A percentile compares a stretch with the other conserved stretches of the same genome.
These are phyloP conservation scores for Tillandsia leiboldiana DNA, from an alignment of 176 grass and related monocot species.

Conservation along the genomic window DNA sequence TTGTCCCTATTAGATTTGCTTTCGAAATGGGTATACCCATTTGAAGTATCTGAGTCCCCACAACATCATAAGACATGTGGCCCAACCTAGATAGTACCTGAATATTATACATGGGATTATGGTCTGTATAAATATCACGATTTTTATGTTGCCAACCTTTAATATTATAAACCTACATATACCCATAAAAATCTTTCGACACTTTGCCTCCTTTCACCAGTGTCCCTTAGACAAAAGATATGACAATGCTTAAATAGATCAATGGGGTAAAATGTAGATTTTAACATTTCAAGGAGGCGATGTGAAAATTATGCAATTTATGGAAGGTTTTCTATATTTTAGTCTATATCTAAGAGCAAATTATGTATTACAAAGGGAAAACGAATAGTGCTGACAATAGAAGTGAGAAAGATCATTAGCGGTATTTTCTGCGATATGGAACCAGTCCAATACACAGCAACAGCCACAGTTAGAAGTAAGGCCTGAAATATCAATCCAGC, in stretches of 20 bases:
- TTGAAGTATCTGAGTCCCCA: slow-evolving; percentile 91
- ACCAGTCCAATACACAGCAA: slow-evolving; percentile 71
- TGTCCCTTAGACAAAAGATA: too few species aligned
- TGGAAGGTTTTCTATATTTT: too few species aligned
- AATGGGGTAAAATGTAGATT: slow-evolving; percentile 7
- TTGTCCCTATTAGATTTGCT: slow-evolving; percentile 90
- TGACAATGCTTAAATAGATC: background rate
- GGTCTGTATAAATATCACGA: background rate
- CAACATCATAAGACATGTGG: slow-evolving; percentile 96
- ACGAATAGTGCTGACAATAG: slow-evolving; percentile 51
- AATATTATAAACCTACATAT: too few species aligned
- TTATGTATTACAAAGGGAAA: background rate
- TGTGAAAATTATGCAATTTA: too few species aligned
- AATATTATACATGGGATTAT: slow-evolving; percentile 14
- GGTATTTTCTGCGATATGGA: slow-evolving; percentile 49
- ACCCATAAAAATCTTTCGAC: too few species aligned
- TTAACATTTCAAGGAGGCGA: too few species aligned
- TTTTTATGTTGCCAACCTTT: too few species aligned
- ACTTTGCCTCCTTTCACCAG: too few species aligned
- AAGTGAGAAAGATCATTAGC: slow-evolving; percentile 73
- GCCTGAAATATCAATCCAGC: slow-evolving; percentile 97
- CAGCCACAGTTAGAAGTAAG: slow-evolving; percentile 55
- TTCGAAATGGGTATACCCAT: slow-evolving; percentile 77
- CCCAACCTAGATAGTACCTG: slow-evolving; percentile 80
- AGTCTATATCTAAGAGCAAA: too few species aligned